These are phyloP conservation scores for Fistulifera solaris DNA, from an alignment of 108 stramenopile species.

Conservation along the genomic window DNA sequence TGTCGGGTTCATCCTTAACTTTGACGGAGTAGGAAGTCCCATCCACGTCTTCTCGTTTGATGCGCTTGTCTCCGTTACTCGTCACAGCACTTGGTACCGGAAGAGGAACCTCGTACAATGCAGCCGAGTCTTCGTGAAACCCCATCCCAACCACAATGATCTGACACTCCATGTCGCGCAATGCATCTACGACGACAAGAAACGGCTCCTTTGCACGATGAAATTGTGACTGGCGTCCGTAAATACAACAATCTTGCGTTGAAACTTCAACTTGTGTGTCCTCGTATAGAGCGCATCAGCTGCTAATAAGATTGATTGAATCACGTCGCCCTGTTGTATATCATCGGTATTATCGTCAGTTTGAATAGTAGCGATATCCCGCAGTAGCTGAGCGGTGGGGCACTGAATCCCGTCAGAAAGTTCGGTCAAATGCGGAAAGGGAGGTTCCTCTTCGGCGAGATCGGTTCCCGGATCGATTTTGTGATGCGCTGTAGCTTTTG, in stretches of 20 bases:
- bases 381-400: slow-evolving; percentile 37
- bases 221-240: slow-evolving; percentile 71
- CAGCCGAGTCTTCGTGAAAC: slow-evolving; percentile 16
- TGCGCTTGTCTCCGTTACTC: not conserved
- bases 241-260: slow-evolving; percentile 53
- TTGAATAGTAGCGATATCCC: slow-evolving; percentile 29
- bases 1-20: slow-evolving; percentile 2
- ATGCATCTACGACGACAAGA: slow-evolving; percentile 37
- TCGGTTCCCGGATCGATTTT: slow-evolving; percentile 30
- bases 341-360: not conserved
- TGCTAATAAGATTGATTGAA: slow-evolving; percentile 63
- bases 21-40: slow-evolving; percentile 10
- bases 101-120: slow-evolving; percentile 1
- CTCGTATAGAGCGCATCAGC: slow-evolving; percentile 61
- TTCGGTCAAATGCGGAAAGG: slow-evolving; percentile 65
- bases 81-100: not conserved
- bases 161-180: slow-evolving; percentile 42
- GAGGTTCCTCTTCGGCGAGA: slow-evolving; percentile 23
- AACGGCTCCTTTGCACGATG: slow-evolving; percentile 36
- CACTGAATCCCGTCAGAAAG: slow-evolving; percentile 21
- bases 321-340: slow-evolving; percentile 42
- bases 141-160: slow-evolving; percentile 59
- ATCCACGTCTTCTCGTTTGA: slow-evolving; percentile 23
- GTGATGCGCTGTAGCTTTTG: slow-evolving; percentile 43
- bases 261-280: slow-evolving; percentile 32